These are phyloP conservation scores for Apiospora saccharicola DNA, from an alignment of 2,329 filamentous ascomycete genomes.

Conservation along the genomic window DNA sequence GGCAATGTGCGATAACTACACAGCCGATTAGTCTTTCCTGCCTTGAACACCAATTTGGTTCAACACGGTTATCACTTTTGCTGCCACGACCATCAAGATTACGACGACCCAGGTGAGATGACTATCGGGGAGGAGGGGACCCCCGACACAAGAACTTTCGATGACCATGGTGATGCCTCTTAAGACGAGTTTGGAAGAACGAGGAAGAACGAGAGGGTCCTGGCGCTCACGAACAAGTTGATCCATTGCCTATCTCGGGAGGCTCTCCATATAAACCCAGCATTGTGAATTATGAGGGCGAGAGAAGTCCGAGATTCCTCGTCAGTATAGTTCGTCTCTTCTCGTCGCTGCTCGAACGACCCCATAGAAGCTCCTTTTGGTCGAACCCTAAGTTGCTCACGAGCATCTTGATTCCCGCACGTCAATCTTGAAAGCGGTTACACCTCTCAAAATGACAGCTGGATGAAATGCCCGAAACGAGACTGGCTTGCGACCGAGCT, in stretches of 20 bases:
- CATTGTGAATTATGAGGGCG: not conserved
- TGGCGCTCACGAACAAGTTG: not conserved
- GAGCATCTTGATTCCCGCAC: not conserved
- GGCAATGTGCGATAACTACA: not conserved
- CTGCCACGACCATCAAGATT: not conserved
- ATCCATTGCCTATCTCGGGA: not conserved
- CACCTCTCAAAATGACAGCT: not conserved
- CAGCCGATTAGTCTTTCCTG: not conserved
- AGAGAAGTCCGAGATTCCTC: no score
- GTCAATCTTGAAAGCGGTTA: not conserved
- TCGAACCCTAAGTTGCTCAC: not conserved
- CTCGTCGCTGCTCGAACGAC: not conserved
- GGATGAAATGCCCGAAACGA: no score
- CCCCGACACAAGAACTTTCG: not conserved
- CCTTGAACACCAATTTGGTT: not conserved
- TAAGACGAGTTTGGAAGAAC: not conserved
- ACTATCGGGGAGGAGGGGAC: not conserved
- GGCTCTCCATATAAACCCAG: not conserved
- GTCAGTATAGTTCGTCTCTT: not conserved
- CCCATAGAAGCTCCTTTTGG: not conserved
- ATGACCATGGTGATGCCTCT: not conserved
- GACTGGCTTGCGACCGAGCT: slow-evolving; percentile 7
- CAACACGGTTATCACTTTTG: not conserved
- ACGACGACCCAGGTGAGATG: not conserved
- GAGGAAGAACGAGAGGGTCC: not conserved